Base-by-base conservation (phyloP, 1,284 basidiomycete genomes). In the Ceratobasidium sp. region DNA sequence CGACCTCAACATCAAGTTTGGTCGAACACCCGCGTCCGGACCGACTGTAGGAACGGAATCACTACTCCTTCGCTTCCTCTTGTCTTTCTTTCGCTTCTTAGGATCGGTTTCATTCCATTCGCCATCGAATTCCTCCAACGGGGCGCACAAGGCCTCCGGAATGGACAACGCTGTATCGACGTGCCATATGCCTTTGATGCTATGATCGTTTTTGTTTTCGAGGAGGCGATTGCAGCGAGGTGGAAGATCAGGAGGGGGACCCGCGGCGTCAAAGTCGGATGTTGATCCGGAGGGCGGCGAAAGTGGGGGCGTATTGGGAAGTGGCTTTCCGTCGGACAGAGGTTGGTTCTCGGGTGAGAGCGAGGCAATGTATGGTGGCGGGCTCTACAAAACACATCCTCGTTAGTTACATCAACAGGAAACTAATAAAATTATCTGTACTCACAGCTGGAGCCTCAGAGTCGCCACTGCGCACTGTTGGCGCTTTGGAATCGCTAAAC, bases 131-230 rank as follows among this genome's bases (percentile, higher is more conserved):
- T 65, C 48, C 17, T 64, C 71, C 26, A 65, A 13, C 7, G 71
- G 48, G 5, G 61, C 44, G 28, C 62, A 46, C n/a, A 74, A 48
- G 5, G 59, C 61, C 15, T 64, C 71, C 13, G 71, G 71, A 42
- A 74, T 65, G 15, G 20, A 3, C 28, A 74, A 26, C 13, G 71
- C 61, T 0, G 71, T 62, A n/a, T 74, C 71, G 40, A 74, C 44
- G 48, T 74, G 61, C 71, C 71, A 74, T 4, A 65, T 33, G 10
- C 71, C 71, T 42, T 74, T 74, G 71, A 74, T 50, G 59, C 71
- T 65, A 28, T 38, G 13, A 33, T 74, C 50, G 28, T 61, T 42
- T 23, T 61, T 46, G 26, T 44, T 17, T 54, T 74, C 57, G 46
- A 74, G n/a, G 1, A 74, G 71, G 40, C 59, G 44, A 50, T 71